Conservation (phyloP, 306 rosid genomes). For the Prosopis cineraria region DNA sequence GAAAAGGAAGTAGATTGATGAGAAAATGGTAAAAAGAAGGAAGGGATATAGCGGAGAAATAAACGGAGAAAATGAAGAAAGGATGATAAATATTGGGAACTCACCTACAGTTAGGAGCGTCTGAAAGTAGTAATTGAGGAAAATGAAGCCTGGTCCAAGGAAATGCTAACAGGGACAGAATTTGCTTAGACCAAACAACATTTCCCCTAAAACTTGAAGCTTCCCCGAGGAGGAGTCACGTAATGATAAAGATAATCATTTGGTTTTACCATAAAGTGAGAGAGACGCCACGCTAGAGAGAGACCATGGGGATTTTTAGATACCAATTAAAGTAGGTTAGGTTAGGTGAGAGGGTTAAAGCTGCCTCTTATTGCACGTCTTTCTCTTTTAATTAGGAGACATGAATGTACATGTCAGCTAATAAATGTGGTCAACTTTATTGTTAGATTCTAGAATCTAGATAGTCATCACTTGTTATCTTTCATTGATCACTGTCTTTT, state of each 20-base stretch:
- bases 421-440: background rate
- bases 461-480: background rate
- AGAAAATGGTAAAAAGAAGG: background rate
- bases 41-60: background rate
- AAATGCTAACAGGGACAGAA: slow-evolving; percentile 20
- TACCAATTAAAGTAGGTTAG: slow-evolving; percentile 19
- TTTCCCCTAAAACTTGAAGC: slow-evolving; percentile 65
- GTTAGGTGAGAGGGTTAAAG: slow-evolving; percentile 35
- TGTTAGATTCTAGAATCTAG: background rate
- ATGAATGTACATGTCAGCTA: too few relatives aligned
- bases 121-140: slow-evolving; percentile 62
- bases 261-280: slow-evolving; percentile 39
- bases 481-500: background rate
- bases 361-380: background rate
- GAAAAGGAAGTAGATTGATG: background rate
- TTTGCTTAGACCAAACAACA: slow-evolving; percentile 63
- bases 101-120: slow-evolving; percentile 38
- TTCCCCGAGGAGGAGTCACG: slow-evolving; percentile 39
- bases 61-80: too few relatives aligned
- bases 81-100: background rate
- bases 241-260: slow-evolving; percentile 53
- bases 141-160: slow-evolving; percentile 94
- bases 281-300: background rate
- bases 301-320: background rate
- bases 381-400: background rate